Evolutionary conservation across 179 eudicot genomes (phyloP).

Genomic region (Amaranthus tricolor): DNA sequence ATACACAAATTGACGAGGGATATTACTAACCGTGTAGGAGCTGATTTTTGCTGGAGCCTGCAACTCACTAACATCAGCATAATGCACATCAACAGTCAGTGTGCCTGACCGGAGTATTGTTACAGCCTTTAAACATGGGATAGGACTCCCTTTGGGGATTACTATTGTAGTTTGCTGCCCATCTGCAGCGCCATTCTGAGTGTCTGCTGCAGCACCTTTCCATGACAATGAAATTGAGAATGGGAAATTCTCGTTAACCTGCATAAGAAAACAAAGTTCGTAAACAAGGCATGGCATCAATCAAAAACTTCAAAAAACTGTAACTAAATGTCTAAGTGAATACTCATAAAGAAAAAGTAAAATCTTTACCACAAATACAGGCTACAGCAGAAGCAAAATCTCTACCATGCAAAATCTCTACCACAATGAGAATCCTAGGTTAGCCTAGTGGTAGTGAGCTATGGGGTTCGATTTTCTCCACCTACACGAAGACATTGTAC

Average conservation of each 20-base stretch:
- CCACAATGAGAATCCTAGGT: no score
- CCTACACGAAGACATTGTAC: no score
- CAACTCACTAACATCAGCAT: conserved; percentile 80
- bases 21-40: conserved; percentile 65
- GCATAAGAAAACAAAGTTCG: conserved; percentile 1
- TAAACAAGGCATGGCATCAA: neutral
- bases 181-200: conserved; percentile 58
- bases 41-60: conserved; percentile 79
- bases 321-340: neutral
- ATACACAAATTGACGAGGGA: neutral
- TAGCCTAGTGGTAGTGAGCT: no score
- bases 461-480: no score
- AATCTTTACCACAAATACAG: no score
- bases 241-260: conserved; percentile 91
- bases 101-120: conserved; percentile 80
- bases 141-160: conserved; percentile 72
- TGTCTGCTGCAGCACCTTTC: conserved; percentile 62
- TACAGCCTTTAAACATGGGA: conserved; percentile 81
- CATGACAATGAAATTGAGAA: conserved; percentile 85
- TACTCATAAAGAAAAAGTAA: neutral
- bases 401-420: no score
- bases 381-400: neutral
- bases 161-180: conserved; percentile 68
- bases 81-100: conserved; percentile 62
- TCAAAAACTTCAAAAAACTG: neutral